Conservation (phyloP, 176 grass and related monocot genomes). For the Oryza glaberrima region DNA sequence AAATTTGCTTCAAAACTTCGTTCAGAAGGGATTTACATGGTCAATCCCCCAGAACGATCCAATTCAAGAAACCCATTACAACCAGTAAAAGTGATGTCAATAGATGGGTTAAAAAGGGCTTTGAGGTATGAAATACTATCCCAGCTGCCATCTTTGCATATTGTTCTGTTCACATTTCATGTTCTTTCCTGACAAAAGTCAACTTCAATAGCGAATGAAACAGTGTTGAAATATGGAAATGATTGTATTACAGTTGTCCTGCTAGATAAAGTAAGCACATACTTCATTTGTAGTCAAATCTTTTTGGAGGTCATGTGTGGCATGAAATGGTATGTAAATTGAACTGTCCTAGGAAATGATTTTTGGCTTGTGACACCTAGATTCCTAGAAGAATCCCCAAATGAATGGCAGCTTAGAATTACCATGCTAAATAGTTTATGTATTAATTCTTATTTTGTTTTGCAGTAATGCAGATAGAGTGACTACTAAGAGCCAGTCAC, state of each 20-base stretch:
- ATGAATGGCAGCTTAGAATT: not conserved
- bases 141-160: not conserved
- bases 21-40: conserved; percentile 82
- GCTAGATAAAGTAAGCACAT: not conserved
- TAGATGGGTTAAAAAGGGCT: conserved; percentile 82
- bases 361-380: not conserved
- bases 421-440: not conserved
- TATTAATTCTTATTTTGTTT: conserved; percentile 3
- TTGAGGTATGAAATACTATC: conserved; percentile 67
- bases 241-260: not conserved
- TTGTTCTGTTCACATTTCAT: not conserved
- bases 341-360: not conserved
- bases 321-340: not conserved
- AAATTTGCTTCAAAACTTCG: conserved; percentile 62
- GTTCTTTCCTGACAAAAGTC: not conserved
- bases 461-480: conserved; percentile 87
- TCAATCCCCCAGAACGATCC: conserved; percentile 60
- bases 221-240: not conserved
- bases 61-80: conserved; percentile 60
- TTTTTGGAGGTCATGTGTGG: not conserved
- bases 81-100: conserved; percentile 74
- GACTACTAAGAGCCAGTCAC: conserved; percentile 79
- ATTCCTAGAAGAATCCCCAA: conserved; percentile 4
- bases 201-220: not conserved
- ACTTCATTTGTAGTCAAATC: not conserved